Evolutionary conservation across 202 grass and related monocot genomes (phyloP).

Genomic region (Eragrostis tef): DNA sequence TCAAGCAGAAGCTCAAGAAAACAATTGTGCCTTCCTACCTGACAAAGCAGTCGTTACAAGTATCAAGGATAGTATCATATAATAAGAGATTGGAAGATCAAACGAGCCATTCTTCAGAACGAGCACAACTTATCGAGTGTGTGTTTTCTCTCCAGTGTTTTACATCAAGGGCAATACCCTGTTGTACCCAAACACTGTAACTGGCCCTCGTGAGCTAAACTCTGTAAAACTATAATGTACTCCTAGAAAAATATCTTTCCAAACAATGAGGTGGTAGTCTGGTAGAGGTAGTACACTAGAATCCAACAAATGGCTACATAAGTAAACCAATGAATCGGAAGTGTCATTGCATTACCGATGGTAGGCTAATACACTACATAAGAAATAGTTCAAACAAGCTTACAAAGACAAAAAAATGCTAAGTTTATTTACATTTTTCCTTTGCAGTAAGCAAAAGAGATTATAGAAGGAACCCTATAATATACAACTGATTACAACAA

Average conservation of each 20-base stretch:
- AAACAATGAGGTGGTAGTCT: neutral
- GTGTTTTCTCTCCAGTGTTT: neutral
- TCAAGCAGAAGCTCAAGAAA: neutral
- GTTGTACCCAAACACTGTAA: neutral
- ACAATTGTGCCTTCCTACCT: neutral
- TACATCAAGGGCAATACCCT: neutral
- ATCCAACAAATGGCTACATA: neutral
- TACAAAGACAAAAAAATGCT: slow-evolving; percentile 23
- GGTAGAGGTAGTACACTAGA: neutral
- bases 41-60: neutral
- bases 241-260: neutral
- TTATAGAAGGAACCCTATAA: slow-evolving; percentile 14
- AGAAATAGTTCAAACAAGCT: slow-evolving; percentile 8
- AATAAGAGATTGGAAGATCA: too few species aligned
- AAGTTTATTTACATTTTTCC: slow-evolving; percentile 43
- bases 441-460: neutral
- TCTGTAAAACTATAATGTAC: neutral
- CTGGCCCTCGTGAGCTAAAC: neutral
- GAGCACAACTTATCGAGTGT: neutral
- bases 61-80: neutral
- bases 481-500: slow-evolving; percentile 54
- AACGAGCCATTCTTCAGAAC: neutral
- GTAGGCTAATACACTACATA: neutral
- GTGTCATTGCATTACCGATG: neutral
- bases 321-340: neutral